phyloP scores from a whole-genome alignment of 2,329 filamentous ascomycete genomes.

The Fusarium sp. region DNA sequence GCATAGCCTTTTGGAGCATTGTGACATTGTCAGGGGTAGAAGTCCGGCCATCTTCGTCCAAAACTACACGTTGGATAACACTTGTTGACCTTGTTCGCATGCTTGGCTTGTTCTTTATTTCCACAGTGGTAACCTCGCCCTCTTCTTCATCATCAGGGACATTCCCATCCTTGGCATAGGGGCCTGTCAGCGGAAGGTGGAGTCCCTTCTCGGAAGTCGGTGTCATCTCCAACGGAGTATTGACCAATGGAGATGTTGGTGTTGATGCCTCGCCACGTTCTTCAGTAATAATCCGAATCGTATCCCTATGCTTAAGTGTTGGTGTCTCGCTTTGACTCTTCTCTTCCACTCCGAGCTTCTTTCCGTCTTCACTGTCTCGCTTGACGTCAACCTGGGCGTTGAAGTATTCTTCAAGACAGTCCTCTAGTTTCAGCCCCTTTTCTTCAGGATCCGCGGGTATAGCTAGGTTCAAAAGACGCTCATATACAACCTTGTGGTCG shows the following conservation, averaged over 20 bases:
- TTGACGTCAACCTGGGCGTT: slow-evolving; percentile 93
- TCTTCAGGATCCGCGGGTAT: slow-evolving; percentile 82
- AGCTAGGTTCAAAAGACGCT: slow-evolving; percentile 89
- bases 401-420: slow-evolving; percentile 94
- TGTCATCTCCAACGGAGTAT: slow-evolving; percentile 44
- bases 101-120: slow-evolving; percentile 49
- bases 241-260: slow-evolving; percentile 51
- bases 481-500: slow-evolving; percentile 95
- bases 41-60: slow-evolving; percentile 65
- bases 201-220: slow-evolving; percentile 34
- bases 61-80: slow-evolving; percentile 71
- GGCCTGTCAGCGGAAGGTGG: slow-evolving; percentile 4
- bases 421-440: slow-evolving; percentile 82
- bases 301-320: slow-evolving; percentile 49
- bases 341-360: slow-evolving; percentile 55
- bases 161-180: slow-evolving; percentile 21
- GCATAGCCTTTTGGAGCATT: slow-evolving; percentile 59
- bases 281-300: slow-evolving; percentile 53
- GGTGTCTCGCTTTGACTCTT: slow-evolving; percentile 42
- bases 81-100: slow-evolving; percentile 67
- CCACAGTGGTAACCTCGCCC: slow-evolving; percentile 37
- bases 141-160: slow-evolving; percentile 30
- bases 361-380: slow-evolving; percentile 74
- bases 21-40: slow-evolving; percentile 58
- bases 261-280: slow-evolving; percentile 53